Conservation (phyloP, 2,329 filamentous ascomycete species). For the Aspergillus ochraceoroseus region DNA sequence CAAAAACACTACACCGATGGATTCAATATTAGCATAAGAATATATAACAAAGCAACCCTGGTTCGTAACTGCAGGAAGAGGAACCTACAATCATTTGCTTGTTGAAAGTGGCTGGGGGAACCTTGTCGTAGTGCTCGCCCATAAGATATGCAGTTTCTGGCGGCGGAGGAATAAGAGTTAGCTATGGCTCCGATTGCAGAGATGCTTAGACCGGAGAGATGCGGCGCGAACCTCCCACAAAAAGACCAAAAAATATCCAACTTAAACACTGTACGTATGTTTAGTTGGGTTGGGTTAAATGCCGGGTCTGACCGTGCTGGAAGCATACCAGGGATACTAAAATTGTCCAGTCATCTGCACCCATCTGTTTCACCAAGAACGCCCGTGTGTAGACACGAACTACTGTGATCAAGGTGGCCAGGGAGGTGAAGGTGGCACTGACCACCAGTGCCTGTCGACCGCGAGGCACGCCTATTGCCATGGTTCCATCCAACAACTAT, state of each 20-base stretch:
- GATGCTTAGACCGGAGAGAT: conserved; percentile 1
- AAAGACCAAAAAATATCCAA: conserved; percentile 30
- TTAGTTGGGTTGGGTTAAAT: no score
- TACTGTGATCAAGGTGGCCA: conserved; percentile 33
- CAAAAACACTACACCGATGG: conserved; percentile 27
- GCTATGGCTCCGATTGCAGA: not conserved
- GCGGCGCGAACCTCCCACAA: conserved; percentile 28
- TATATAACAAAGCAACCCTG: no score
- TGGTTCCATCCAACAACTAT: conserved; percentile 10
- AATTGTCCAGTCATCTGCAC: conserved; percentile 38
- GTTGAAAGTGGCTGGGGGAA: conserved; percentile 19
- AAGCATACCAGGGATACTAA: conserved; percentile 32
- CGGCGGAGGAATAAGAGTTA: not conserved
- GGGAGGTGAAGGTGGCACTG: conserved; percentile 29
- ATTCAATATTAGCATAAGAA: not conserved
- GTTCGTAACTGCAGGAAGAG: no score
- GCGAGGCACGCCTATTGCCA: conserved; percentile 27
- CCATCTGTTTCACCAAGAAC: conserved; percentile 34
- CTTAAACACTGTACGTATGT: conserved; percentile 23
- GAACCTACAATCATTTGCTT: conserved; percentile 29
- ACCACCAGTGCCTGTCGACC: conserved; percentile 27
- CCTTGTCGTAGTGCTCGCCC: conserved; percentile 24
- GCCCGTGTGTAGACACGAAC: conserved; percentile 41
- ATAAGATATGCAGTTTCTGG: conserved; percentile 30
- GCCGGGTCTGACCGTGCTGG: no score